Evolutionary conservation across 2,329 filamentous ascomycete genomes (phyloP), one percentile per base, ranked within the genome.

Genomic region (Penicillium sp.): DNA sequence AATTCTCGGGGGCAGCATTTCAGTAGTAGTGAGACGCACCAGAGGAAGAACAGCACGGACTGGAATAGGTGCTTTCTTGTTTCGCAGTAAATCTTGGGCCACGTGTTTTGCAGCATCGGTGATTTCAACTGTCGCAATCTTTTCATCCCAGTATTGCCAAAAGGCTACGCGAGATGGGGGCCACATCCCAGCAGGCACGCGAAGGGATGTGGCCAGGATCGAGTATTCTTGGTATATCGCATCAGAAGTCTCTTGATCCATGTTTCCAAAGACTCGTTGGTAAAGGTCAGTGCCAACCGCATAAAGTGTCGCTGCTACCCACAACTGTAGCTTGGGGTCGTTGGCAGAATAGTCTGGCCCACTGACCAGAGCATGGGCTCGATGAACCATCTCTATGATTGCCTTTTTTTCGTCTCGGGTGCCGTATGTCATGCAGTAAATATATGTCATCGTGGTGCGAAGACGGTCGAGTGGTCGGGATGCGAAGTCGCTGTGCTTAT

Each of bases 271-370:
- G 19, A 76, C 59, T 48, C 69, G 63, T 57, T 77, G 67, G 56
- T 77, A 75, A 14, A 77, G 58, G 35, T 72, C 68, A 39, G 73
- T 63, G 6, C 68, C 65, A 1, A 72, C 67, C 7, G 72, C 75
- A 52, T 77, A 78, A 6, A 77, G 64, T 2, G 76, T 77, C 1
- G 75, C 71, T 0, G 75, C 75, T 13, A 77, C 75, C 76, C 75
- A 78, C 46, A 74, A 68, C 58, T 77, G 76, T 10, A 77, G 69
- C 29, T 66, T 60, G 4, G 72, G 68, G 54, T 77, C 74, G 50
- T 77, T 67, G 48, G 75, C 75, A 31, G 66, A 64, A 59, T 77
- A 77, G 16, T 59, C 58, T 4, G 62, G 54, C 2, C 74, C 74
- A n/a, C 67, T 67, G 27, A 77, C 70, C 3, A 61, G 42, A 6